Percentiles rank a stretch among this genome's conserved stretches.
phyloP scores from a whole-genome alignment of 768 basidiomycete species.

The Agaricus blazei region DNA sequence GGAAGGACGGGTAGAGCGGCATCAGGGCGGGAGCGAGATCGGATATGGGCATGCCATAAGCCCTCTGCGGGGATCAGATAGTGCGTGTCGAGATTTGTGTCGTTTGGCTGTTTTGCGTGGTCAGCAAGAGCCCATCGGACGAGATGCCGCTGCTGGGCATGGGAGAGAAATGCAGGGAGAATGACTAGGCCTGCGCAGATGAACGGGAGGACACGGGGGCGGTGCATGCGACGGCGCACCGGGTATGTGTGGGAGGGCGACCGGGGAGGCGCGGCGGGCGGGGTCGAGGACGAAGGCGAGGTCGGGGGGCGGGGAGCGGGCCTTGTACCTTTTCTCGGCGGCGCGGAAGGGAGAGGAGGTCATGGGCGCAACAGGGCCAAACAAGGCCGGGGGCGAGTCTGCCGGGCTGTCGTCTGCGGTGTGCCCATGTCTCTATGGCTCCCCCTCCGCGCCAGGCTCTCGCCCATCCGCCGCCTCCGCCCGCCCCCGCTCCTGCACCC shows the following conservation, averaged over 20 bases:
- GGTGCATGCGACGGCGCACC: constrained; percentile 32
- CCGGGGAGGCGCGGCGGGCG: constrained; percentile 39
- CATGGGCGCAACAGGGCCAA: constrained; percentile 28
- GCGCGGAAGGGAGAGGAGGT: constrained; percentile 58
- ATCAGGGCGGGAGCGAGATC: constrained; percentile 24
- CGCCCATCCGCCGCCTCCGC: constrained; percentile 20
- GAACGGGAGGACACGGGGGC: background rate
- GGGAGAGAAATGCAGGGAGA: constrained; percentile 68
- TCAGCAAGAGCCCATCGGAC: constrained; percentile 68
- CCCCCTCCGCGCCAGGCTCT: constrained; percentile 42
- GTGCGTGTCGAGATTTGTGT: constrained; percentile 87
- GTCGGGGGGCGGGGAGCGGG: constrained; percentile 74
- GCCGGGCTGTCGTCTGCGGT: background rate
- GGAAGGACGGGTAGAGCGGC: constrained; percentile 37
- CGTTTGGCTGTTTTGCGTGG: constrained; percentile 77
- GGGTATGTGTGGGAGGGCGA: constrained; percentile 48
- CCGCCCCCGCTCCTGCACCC: constrained; percentile 13
- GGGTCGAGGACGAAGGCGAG: constrained; percentile 67
- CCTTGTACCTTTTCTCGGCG: constrained; percentile 78
- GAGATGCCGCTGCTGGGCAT: constrained; percentile 59
- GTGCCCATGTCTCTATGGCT: constrained; percentile 72
- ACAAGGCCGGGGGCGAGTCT: constrained; percentile 16
- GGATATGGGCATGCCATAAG: constrained; percentile 66
- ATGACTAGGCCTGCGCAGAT: constrained; percentile 68
- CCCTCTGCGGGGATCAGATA: constrained; percentile 72